Conservation (phyloP, 2,329 filamentous ascomycete species). For the Amauroascus verrucosus region DNA sequence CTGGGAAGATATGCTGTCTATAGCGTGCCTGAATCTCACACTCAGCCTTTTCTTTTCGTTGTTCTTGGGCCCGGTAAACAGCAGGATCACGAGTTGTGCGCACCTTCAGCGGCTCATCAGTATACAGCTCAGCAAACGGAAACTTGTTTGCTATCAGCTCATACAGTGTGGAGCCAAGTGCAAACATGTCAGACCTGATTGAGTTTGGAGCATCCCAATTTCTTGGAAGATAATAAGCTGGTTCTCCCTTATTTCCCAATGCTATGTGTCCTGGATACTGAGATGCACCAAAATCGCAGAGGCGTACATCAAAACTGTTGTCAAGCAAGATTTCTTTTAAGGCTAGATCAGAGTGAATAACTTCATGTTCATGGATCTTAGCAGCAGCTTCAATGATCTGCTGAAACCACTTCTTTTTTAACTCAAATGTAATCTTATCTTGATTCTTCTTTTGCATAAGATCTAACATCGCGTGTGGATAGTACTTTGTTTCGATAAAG, state of each 20-base stretch:
- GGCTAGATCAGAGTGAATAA: conserved; percentile 21
- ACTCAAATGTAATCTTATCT: not conserved
- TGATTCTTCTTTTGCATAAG: not conserved
- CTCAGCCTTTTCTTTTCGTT: not conserved
- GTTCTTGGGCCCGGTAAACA: not conserved
- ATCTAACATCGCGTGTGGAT: not conserved
- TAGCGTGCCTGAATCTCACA: not conserved
- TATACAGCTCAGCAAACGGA: not conserved
- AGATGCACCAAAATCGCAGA: conserved; percentile 18
- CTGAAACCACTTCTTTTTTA: not conserved
- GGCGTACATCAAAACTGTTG: conserved; percentile 17
- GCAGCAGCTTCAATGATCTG: conserved; percentile 19
- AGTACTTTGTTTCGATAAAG: not conserved
- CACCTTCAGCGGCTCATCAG: not conserved
- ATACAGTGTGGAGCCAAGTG: conserved; percentile 17
- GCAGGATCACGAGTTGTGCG: not conserved
- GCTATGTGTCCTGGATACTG: not conserved
- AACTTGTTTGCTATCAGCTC: conserved; percentile 8
- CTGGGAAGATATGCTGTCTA: not conserved
- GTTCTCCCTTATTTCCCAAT: conserved; percentile 11
- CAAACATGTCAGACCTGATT: conserved; percentile 17
- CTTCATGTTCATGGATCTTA: conserved; percentile 16
- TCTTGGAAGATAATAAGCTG: conserved; percentile 15
- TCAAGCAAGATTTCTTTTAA: conserved; percentile 18
- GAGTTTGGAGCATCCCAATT: conserved; percentile 14